Conservation (phyloP, 129 eudicot genomes). For the Centella asiatica region DNA sequence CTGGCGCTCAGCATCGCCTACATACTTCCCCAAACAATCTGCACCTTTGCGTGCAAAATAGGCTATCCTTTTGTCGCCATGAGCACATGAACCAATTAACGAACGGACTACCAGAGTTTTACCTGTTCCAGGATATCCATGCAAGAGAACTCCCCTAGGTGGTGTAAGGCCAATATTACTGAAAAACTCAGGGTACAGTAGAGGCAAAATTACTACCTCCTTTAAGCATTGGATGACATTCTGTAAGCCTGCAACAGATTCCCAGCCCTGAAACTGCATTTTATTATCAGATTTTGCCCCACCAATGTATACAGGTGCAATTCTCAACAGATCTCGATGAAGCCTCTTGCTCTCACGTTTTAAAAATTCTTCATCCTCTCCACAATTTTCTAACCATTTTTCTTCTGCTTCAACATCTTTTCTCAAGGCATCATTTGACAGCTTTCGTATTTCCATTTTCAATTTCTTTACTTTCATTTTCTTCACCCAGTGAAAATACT, state of each 20-base stretch:
- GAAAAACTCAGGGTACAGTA: constrained; percentile 79
- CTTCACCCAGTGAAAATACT: constrained; percentile 38
- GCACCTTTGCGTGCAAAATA: constrained; percentile 99
- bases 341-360: constrained; percentile 97
- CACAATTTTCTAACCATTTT: constrained; percentile 94
- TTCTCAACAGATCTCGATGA: constrained; percentile 80
- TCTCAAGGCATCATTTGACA: constrained; percentile 67
- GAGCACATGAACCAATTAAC: constrained; percentile 94
- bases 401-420: constrained; percentile 94
- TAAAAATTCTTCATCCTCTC: constrained; percentile 94
- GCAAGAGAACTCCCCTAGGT: constrained; percentile 94
- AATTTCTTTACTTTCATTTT: constrained; percentile 69
- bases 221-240: constrained; percentile 81
- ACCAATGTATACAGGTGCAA: constrained; percentile 84
- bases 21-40: constrained; percentile 97
- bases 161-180: constrained; percentile 79
- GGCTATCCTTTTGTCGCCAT: constrained; percentile 83
- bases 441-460: constrained; percentile 72
- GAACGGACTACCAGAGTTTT: constrained; percentile 93
- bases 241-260: constrained; percentile 95
- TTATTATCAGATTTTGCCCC: constrained; percentile 55
- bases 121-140: constrained; percentile 99
- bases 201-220: constrained; percentile 94
- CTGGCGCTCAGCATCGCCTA: constrained; percentile 99
- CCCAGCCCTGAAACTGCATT: constrained; percentile 79